Percentiles rank a stretch among this genome's conserved stretches.
Conservation (phyloP, 73 alveolate species). For the Stentor roeselii region DNA sequence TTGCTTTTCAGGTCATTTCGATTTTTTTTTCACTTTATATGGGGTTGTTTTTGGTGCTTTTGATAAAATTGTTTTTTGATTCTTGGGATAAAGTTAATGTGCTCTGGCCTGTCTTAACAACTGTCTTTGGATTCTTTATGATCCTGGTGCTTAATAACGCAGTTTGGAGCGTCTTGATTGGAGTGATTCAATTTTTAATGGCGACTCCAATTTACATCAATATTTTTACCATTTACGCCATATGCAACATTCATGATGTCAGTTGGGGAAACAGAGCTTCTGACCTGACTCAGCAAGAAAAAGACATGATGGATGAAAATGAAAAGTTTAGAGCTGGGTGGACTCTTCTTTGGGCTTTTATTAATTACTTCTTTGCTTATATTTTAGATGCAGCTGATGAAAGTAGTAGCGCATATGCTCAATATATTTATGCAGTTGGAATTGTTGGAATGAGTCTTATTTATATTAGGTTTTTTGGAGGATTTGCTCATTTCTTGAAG, state of each 20-base stretch:
- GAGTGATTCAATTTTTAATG: not conserved
- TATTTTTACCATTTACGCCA: constrained; percentile 23
- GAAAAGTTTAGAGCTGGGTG: constrained; percentile 22
- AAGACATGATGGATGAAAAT: not conserved
- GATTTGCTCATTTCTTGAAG: not conserved
- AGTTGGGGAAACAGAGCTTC: constrained; percentile 29
- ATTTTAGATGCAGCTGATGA: constrained; percentile 1
- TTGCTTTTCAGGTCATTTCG: not conserved
- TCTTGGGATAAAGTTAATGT: not conserved
- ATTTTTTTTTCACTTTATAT: not conserved
- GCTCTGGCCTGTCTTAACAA: not conserved
- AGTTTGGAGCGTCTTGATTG: not conserved
- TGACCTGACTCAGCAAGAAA: constrained; percentile 8
- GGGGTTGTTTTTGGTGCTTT: not conserved
- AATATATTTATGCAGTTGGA: not conserved
- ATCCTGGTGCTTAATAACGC: not conserved
- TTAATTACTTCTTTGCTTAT: constrained; percentile 1
- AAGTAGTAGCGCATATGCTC: not conserved
- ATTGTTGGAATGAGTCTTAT: not conserved
- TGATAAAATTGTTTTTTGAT: not conserved
- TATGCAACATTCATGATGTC: constrained; percentile 25
- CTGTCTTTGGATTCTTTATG: not conserved
- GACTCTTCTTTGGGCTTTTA: constrained; percentile 10
- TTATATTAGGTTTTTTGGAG: constrained; percentile 24
- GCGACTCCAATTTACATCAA: constrained; percentile 23